These are phyloP conservation scores for Cadophora gregata DNA, from an alignment of 2,329 filamentous ascomycete species.

Conservation along the genomic window DNA sequence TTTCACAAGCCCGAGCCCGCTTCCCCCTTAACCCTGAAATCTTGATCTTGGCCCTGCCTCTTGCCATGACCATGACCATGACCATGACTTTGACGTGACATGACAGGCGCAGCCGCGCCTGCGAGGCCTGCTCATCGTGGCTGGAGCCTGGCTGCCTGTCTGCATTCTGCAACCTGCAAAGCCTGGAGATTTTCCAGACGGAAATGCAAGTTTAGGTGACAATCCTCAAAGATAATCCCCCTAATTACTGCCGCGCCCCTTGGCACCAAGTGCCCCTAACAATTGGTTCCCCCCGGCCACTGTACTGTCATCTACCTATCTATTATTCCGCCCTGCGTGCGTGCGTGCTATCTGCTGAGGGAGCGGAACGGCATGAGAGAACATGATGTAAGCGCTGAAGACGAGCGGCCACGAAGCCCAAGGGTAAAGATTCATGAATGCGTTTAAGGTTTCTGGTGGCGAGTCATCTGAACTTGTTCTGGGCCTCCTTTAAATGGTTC, in stretches of 20 bases:
- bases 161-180: too few relatives aligned
- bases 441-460: background rate
- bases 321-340: background rate
- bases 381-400: background rate
- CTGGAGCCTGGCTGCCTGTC: background rate
- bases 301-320: too few relatives aligned
- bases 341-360: background rate
- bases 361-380: background rate
- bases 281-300: background rate
- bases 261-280: background rate
- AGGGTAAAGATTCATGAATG: background rate
- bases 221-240: background rate
- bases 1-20: too few relatives aligned
- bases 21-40: background rate
- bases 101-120: background rate
- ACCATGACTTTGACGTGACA: background rate
- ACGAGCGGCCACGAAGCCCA: background rate
- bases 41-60: background rate
- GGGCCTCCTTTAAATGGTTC: background rate
- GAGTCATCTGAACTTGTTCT: slow-evolving; percentile 10
- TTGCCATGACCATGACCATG: background rate
- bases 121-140: background rate
- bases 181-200: background rate
- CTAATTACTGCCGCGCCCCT: background rate
- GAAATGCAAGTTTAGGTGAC: background rate